Evolutionary conservation across 1,284 basidiomycete species (phyloP).

Genomic region (Cutaneotrichosporon mucoides): DNA sequence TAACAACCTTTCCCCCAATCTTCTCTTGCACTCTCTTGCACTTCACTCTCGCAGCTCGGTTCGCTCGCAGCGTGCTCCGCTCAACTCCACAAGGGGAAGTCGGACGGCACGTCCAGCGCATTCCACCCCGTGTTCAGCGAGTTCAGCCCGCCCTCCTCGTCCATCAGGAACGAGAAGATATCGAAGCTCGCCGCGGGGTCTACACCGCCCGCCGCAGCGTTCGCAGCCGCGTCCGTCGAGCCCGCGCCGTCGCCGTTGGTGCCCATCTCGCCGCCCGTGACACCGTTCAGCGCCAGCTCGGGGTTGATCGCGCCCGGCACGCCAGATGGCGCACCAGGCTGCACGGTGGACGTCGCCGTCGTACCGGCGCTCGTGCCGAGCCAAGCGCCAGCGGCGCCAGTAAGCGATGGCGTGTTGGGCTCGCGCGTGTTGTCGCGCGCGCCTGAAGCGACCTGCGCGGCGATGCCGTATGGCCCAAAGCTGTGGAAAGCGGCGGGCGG

Average conservation of each 20-base stretch:
- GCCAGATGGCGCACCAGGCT: constrained; percentile 9
- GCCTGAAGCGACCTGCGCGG: constrained; percentile 17
- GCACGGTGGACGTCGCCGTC: constrained; percentile 1
- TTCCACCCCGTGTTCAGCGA: constrained; percentile 28
- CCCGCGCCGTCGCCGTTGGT: not conserved
- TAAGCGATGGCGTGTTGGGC: constrained; percentile 5
- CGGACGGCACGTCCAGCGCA: constrained; percentile 37
- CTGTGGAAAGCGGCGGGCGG: constrained; percentile 36
- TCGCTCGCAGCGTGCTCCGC: not conserved
- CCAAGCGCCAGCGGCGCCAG: constrained; percentile 15
- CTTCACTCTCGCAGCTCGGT: not conserved
- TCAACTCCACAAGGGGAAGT: constrained; percentile 44
- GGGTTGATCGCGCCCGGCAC: constrained; percentile 8
- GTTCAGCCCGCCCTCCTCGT: constrained; percentile 39
- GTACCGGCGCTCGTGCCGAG: constrained; percentile 10
- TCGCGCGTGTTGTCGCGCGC: not conserved
- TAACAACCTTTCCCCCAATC: too few relatives aligned
- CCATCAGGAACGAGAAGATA: constrained; percentile 46
- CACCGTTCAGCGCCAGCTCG: constrained; percentile 12
- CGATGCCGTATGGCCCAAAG: constrained; percentile 26
- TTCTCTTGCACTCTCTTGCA: too few relatives aligned
- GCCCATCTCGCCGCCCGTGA: not conserved
- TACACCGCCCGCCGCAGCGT: not conserved
- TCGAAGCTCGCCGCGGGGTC: constrained; percentile 31
- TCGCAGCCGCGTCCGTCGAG: not conserved